Conservation (phyloP, 805 yeast species). For the Kluyveromyces starmeri region DNA sequence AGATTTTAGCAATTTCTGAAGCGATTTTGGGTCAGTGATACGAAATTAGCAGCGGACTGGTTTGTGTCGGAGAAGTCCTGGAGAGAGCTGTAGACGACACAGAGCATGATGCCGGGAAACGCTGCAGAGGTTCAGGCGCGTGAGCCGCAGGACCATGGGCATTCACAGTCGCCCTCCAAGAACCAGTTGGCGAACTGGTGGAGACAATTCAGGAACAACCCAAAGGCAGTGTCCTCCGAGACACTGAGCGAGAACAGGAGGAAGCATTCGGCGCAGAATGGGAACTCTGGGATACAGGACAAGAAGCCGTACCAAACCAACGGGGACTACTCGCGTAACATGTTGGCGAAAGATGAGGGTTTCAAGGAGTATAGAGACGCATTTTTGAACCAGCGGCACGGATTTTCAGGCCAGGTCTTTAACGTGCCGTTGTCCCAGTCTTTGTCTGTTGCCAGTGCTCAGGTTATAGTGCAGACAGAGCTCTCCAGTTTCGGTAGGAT, state of each 20-base stretch:
- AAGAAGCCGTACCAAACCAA: not conserved
- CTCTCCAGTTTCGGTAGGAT: conserved; percentile 76
- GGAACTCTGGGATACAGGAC: not conserved
- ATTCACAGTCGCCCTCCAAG: conserved; percentile 14
- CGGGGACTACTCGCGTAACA: not conserved
- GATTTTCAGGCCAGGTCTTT: conserved; percentile 46
- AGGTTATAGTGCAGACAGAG: conserved; percentile 52
- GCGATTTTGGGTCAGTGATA: too few relatives aligned
- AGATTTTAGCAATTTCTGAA: too few relatives aligned
- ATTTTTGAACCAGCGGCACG: conserved; percentile 30
- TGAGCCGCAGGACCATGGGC: too few relatives aligned
- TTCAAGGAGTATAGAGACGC: conserved; percentile 31
- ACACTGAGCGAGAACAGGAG: conserved; percentile 11
- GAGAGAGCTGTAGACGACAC: too few relatives aligned
- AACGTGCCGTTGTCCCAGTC: conserved; percentile 73
- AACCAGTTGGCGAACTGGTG: conserved; percentile 21
- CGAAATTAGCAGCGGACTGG: too few relatives aligned
- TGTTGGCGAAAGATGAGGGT: conserved; percentile 8
- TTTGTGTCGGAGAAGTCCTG: too few relatives aligned
- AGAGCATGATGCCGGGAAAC: too few relatives aligned
- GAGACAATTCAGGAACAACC: conserved; percentile 26
- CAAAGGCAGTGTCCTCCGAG: conserved; percentile 27
- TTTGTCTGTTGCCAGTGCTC: conserved; percentile 54
- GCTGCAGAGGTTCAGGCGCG: too few relatives aligned
- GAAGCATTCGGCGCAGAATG: too few relatives aligned